phyloP scores from a whole-genome alignment of 2,329 filamentous ascomycete genomes.

The Phyllosticta capitalensis region DNA sequence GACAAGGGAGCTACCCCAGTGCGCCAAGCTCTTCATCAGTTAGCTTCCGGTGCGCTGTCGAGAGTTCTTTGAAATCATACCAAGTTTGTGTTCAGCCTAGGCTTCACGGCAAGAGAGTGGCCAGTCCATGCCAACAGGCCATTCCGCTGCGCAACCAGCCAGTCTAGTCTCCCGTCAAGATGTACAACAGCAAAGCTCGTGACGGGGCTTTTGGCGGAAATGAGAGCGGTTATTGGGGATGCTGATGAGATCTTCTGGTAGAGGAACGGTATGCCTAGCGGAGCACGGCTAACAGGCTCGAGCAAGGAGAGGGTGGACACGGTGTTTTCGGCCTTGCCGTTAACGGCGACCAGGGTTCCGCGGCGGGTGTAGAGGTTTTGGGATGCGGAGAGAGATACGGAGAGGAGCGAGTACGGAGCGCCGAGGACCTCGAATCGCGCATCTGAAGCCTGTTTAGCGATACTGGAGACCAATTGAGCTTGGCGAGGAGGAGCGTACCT shows the following conservation, averaged over 20 bases:
- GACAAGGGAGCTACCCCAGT: conserved; percentile 86
- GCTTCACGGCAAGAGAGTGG: conserved; percentile 67
- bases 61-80: conserved; percentile 30
- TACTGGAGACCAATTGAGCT: conserved; percentile 3
- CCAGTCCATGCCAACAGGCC: conserved; percentile 96
- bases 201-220: conserved; percentile 76
- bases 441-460: conserved; percentile 46
- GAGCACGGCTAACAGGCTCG: conserved; percentile 68
- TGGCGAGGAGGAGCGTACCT: conserved; percentile 1
- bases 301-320: conserved; percentile 83
- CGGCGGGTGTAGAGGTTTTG: conserved; percentile 87
- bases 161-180: conserved; percentile 88
- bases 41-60: conserved; percentile 25
- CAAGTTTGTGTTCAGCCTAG: conserved; percentile 64
- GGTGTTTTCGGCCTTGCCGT: conserved; percentile 83
- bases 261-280: conserved; percentile 83
- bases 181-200: conserved; percentile 83
- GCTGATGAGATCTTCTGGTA: conserved; percentile 87
- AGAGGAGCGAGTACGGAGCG: conserved; percentile 84
- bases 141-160: conserved; percentile 82
- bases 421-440: conserved; percentile 91
- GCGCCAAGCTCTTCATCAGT: conserved; percentile 53
- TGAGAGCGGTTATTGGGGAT: conserved; percentile 75
- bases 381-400: conserved; percentile 83
- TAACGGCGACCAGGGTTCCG: conserved; percentile 82